A percentile compares a stretch with the other conserved stretches of the same genome.
These are phyloP conservation scores for Arachis stenosperma DNA, from an alignment of 306 rosid genomes.

Conservation along the genomic window DNA sequence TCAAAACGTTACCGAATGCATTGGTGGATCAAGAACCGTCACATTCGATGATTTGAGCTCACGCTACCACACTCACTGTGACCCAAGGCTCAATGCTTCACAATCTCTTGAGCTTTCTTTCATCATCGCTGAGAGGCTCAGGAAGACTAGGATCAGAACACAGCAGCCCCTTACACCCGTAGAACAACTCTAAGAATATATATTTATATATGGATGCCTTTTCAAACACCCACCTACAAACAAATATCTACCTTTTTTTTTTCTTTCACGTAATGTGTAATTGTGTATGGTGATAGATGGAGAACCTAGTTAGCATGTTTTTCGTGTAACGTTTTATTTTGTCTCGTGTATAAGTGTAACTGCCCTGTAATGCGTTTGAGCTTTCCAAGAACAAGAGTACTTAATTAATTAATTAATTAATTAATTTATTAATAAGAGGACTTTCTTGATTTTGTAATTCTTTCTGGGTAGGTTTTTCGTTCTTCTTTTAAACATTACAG, in stretches of 20 bases:
- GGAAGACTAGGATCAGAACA: constrained; percentile 83
- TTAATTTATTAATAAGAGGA: too few relatives aligned
- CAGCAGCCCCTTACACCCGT: constrained; percentile 49
- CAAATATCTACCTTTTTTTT: constrained; percentile 31
- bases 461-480: too few relatives aligned
- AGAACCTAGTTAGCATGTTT: constrained; percentile 35
- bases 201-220: background rate
- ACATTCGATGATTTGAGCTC: constrained; percentile 93
- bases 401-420: background rate
- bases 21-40: constrained; percentile 93
- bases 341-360: constrained; percentile 37
- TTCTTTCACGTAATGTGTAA: background rate
- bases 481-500: too few relatives aligned
- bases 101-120: constrained; percentile 98
- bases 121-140: constrained; percentile 89
- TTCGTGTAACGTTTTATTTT: constrained; percentile 47
- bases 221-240: background rate
- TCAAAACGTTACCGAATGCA: constrained; percentile 98
- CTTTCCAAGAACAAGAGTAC: constrained; percentile 32
- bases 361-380: constrained; percentile 48
- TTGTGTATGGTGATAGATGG: constrained; percentile 18
- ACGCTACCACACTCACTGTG: constrained; percentile 99
- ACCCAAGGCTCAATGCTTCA: constrained; percentile 95
- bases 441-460: too few relatives aligned
- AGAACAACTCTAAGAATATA: constrained; percentile 5